Evolutionary conservation across 495 filamentous ascomycete genomes (phyloP).

Genomic region (Hypoxylon intermedium): DNA sequence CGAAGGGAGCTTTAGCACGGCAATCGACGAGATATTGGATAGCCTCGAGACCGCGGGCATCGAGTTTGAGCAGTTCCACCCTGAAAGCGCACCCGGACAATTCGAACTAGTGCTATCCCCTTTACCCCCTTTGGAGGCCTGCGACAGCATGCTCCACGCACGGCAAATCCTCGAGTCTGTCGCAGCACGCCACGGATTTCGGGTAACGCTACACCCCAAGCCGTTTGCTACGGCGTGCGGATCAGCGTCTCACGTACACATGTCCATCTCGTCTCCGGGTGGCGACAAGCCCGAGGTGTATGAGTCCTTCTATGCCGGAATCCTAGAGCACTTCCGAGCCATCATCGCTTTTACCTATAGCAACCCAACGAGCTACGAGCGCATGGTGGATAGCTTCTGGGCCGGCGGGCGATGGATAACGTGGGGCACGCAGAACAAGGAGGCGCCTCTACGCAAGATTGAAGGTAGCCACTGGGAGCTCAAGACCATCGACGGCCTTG

Average conservation of each 20-base stretch:
- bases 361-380: slow-evolving; percentile 65
- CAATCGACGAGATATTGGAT: slow-evolving; percentile 59
- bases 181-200: slow-evolving; percentile 64
- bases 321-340: slow-evolving; percentile 68
- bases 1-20: slow-evolving; percentile 35
- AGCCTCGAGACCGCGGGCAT: slow-evolving; percentile 75
- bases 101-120: slow-evolving; percentile 82
- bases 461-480: slow-evolving; percentile 72
- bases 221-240: slow-evolving; percentile 66
- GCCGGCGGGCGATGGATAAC: slow-evolving; percentile 74
- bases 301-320: slow-evolving; percentile 69
- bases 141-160: slow-evolving; percentile 76
- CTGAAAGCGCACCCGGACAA: slow-evolving; percentile 77
- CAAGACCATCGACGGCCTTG: slow-evolving; percentile 71
- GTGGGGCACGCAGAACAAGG: slow-evolving; percentile 81
- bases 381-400: slow-evolving; percentile 73
- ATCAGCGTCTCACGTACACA: slow-evolving; percentile 72
- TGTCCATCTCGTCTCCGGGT: slow-evolving; percentile 61
- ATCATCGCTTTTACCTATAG: slow-evolving; percentile 71
- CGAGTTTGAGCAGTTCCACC: slow-evolving; percentile 74
- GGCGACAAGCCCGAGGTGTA: slow-evolving; percentile 50
- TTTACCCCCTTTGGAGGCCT: slow-evolving; percentile 67
- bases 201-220: slow-evolving; percentile 80
- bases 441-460: slow-evolving; percentile 70
- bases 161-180: slow-evolving; percentile 70